Base-by-base conservation (phyloP, 306 rosid genomes). In the Notholithocarpus densiflorus region DNA sequence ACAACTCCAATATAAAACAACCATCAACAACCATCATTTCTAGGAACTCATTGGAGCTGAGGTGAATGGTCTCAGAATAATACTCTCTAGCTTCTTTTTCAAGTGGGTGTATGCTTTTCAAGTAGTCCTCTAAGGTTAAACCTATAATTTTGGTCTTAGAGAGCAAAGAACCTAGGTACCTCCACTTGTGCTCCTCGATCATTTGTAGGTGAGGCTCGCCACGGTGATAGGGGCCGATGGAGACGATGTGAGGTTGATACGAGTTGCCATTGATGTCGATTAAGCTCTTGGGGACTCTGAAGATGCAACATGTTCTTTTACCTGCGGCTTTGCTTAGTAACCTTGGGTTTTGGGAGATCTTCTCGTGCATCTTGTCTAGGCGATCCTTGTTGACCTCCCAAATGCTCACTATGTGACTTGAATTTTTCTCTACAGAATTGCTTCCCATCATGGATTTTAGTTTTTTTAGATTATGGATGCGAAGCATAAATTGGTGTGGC, bases 161-260 rank as follows among this genome's bases (percentile, higher is more conserved):
- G 3, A 66, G 72, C 21, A 66, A 32, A 23, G 51, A 32, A 17
- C 51, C 26, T 13, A 66, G 72, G 15, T 66, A 66, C 52, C 26
- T 14, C 72, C 48, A 66, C 24, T 66, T 66, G 52, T 34, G 72
- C 17, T 66, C 72, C 52, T 66, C 72, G 51, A 66, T 34, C 72
- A 32, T 66, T n/a, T 66, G 72, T 12, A 66, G 26, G 26, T 32
- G 14, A 34, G 52, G 72, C 72, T 66, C 13, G 1, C 72, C 72
- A 6, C 23, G 72, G 7, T 66, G 72, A 5, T 66, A 66, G 15
- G 52, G 72, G 1, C 72, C 72, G 17, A 66, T 66, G 52, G 72
- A 66, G 51, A 34, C 72, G 45, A 66, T 34, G 2, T 21, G 51
- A 15, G 72, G 72, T 20, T 34, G 52, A 21, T 66, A 66, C 7